Evolutionary conservation across 2,329 filamentous ascomycete species (phyloP).

Genomic region (Mollisiaceae sp.): DNA sequence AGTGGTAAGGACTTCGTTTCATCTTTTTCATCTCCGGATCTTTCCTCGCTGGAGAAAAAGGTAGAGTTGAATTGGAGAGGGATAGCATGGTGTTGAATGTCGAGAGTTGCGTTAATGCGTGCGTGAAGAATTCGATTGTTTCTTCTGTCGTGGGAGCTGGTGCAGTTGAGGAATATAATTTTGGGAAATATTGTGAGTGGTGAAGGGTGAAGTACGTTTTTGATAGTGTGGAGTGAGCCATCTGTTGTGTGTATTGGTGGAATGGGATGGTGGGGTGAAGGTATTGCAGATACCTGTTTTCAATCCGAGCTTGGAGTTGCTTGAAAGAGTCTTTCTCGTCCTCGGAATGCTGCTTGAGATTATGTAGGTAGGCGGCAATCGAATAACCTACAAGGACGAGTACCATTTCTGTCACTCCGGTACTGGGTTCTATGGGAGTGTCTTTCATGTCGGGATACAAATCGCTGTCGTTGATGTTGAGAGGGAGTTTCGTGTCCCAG

Average conservation of each 20-base stretch:
- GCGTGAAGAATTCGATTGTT: not conserved
- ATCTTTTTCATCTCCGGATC: not conserved
- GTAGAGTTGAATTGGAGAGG: not conserved
- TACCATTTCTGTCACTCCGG: conserved; percentile 40
- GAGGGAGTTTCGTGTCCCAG: conserved; percentile 40
- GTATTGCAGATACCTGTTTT: not conserved
- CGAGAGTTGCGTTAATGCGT: not conserved
- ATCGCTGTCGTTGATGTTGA: conserved; percentile 37
- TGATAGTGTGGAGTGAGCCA: not conserved
- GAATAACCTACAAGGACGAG: conserved; percentile 43
- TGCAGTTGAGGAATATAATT: not conserved
- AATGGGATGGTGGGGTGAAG: not conserved
- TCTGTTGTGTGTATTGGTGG: not conserved
- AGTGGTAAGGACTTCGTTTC: not conserved
- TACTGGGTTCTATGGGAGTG: conserved; percentile 22
- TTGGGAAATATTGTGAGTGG: not conserved
- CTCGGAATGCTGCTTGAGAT: not conserved
- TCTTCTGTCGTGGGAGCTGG: not conserved
- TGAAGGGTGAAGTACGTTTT: not conserved
- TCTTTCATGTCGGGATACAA: conserved; percentile 34
- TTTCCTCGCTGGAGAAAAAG: too few relatives aligned
- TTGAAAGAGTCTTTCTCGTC: not conserved
- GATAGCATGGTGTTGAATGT: not conserved
- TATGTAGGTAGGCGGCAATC: conserved; percentile 22
- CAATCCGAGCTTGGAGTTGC: not conserved